Evolutionary conservation across 257 asterid species (phyloP).

Genomic region (Anisodus acutangulus): DNA sequence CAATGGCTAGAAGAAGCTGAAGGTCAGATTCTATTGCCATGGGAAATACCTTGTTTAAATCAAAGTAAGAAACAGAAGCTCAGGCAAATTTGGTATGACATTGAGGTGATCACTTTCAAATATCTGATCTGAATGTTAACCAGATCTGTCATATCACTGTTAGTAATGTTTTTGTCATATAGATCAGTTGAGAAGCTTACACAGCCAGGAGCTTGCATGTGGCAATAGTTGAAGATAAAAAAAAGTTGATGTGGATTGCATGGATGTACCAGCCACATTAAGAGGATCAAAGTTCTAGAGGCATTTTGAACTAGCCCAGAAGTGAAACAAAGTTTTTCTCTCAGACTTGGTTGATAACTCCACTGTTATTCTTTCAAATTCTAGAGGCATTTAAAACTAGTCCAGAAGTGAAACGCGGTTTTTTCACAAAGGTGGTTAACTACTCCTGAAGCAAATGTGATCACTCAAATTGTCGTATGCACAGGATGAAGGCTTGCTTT

Average conservation of each 20-base stretch:
- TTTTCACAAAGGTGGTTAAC: slow-evolving; percentile 98
- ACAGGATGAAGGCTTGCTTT: slow-evolving; percentile 88
- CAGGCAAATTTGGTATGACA: neutral
- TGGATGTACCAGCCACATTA: slow-evolving; percentile 94
- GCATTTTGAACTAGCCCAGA: neutral
- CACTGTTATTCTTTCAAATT: slow-evolving; percentile 43
- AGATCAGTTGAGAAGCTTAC: neutral
- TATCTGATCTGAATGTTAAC: neutral
- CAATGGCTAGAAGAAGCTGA: neutral
- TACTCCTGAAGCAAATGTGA: slow-evolving; percentile 95
- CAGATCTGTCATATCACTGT: neutral
- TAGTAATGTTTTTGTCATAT: neutral
- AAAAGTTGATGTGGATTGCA: neutral
- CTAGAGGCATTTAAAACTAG: slow-evolving; percentile 92
- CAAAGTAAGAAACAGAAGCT: neutral
- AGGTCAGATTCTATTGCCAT: neutral
- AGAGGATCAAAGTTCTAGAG: slow-evolving; percentile 53
- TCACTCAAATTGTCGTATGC: slow-evolving; percentile 92
- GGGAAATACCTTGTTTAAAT: neutral
- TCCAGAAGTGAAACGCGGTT: slow-evolving; percentile 72
- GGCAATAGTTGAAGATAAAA: neutral
- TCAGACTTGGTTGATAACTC: neutral
- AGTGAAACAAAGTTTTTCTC: neutral
- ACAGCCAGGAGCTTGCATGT: neutral
- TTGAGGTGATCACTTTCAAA: neutral